Percentiles rank a stretch among this genome's conserved stretches.
phyloP scores from a whole-genome alignment of 2,329 filamentous ascomycete genomes.

The Ceratocystis smalleyi region DNA sequence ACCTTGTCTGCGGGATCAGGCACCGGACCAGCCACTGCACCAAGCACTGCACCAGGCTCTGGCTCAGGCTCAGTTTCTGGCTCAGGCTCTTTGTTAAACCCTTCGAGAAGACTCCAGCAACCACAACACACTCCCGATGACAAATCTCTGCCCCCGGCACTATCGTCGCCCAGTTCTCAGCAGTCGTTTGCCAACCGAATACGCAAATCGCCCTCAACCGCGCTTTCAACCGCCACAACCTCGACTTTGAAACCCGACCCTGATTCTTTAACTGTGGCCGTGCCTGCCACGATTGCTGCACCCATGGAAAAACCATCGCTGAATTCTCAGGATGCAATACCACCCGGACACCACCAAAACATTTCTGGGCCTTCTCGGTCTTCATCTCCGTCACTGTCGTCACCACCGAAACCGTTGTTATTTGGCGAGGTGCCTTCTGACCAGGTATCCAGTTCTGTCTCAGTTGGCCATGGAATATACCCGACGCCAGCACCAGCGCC shows the following conservation, averaged over 20 bases:
- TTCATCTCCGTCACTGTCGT: neutral
- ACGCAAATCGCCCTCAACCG: conserved; percentile 32
- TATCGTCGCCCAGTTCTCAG: conserved; percentile 9
- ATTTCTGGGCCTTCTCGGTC: neutral
- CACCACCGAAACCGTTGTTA: conserved; percentile 30
- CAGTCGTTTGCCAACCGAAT: conserved; percentile 44
- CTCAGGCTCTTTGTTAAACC: neutral
- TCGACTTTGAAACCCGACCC: neutral
- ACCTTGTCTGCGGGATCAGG: conserved; percentile 2
- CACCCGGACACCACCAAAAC: neutral
- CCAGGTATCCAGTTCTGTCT: conserved; percentile 37
- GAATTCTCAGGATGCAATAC: neutral
- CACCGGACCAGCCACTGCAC: neutral
- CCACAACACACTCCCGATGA: conserved; percentile 6
- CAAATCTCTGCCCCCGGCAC: neutral
- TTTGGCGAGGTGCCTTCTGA: conserved; percentile 55
- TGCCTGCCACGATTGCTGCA: neutral
- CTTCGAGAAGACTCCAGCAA: conserved; percentile 4
- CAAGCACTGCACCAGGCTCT: neutral
- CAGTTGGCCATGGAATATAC: conserved; percentile 46
- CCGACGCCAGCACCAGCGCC: neutral
- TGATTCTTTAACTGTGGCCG: neutral
- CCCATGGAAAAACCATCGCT: conserved; percentile 1
- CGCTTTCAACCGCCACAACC: conserved; percentile 17
- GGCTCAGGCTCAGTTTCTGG: neutral